phyloP scores from a whole-genome alignment of 73 alveolate genomes.

The Paramecium sexaurelia region DNA sequence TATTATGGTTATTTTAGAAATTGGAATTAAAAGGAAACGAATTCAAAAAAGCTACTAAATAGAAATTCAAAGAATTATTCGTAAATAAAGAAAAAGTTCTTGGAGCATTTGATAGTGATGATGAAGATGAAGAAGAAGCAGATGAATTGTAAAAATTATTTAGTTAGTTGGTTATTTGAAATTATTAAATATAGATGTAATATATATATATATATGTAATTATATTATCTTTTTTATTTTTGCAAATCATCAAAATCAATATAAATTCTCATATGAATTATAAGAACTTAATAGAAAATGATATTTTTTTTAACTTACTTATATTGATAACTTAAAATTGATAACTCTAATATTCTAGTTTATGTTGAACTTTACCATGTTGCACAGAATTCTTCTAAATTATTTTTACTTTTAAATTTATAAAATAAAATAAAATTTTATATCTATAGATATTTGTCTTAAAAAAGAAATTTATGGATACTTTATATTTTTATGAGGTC shows the following conservation, averaged over 20 bases:
- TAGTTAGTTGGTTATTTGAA: constrained; percentile 46
- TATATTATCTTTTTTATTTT: no score
- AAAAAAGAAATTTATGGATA: neutral
- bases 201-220: no score
- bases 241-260: no score
- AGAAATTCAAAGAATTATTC: constrained; percentile 49
- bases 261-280: no score
- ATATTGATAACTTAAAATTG: no score
- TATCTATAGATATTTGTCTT: neutral
- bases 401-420: no score
- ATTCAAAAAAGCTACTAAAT: constrained; percentile 51
- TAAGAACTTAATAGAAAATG: no score
- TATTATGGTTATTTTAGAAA: neutral
- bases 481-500: neutral
- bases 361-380: neutral
- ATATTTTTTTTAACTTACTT: no score
- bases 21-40: constrained; percentile 68
- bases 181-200: neutral
- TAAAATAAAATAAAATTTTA: neutral
- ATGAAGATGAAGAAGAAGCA: constrained; percentile 68
- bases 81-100: constrained; percentile 15
- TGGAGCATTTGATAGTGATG: constrained; percentile 67
- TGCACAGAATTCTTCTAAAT: no score
- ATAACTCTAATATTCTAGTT: neutral
- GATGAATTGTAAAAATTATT: constrained; percentile 52